These are phyloP conservation scores for Daldinia childiae DNA, from an alignment of 495 filamentous ascomycete species.

Conservation along the genomic window DNA sequence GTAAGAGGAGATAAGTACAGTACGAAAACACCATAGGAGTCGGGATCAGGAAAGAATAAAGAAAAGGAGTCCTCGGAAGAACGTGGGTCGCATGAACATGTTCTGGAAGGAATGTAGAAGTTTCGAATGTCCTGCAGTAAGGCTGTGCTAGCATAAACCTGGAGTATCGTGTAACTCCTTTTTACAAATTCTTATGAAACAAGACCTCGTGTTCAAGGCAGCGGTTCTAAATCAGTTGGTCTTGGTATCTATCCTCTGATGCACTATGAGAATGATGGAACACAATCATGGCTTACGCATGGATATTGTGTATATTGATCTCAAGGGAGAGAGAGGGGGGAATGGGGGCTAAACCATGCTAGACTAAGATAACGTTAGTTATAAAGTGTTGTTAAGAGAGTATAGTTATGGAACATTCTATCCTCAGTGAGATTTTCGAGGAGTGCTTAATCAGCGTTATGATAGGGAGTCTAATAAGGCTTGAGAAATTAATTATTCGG, in stretches of 20 bases:
- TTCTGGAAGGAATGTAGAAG: constrained; percentile 32
- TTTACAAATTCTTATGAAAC: constrained; percentile 27
- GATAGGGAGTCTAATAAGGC: not conserved
- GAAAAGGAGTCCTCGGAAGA: constrained; percentile 4
- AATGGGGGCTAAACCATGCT: not conserved
- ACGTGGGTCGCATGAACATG: constrained; percentile 8
- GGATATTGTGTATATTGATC: not conserved
- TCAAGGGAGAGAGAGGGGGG: not conserved
- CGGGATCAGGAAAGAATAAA: not conserved
- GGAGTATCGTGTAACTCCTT: not conserved
- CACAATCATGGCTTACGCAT: not conserved
- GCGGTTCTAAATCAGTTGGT: not conserved
- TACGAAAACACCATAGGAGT: not conserved
- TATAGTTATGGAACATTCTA: not conserved
- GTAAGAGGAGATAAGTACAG: constrained; percentile 18
- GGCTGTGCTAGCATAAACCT: constrained; percentile 12
- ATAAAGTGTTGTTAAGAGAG: no score
- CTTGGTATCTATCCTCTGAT: not conserved
- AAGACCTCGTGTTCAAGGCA: constrained; percentile 11
- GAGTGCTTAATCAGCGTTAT: not conserved
- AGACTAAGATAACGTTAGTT: not conserved
- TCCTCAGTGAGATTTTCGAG: not conserved
- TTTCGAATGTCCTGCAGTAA: constrained; percentile 9
- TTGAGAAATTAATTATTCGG: not conserved
- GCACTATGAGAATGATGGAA: not conserved